A percentile compares a stretch with the other conserved stretches of the same genome.
Evolutionary conservation across 352 stramenopile species (phyloP).

Genomic region (Pythium graminicola): DNA sequence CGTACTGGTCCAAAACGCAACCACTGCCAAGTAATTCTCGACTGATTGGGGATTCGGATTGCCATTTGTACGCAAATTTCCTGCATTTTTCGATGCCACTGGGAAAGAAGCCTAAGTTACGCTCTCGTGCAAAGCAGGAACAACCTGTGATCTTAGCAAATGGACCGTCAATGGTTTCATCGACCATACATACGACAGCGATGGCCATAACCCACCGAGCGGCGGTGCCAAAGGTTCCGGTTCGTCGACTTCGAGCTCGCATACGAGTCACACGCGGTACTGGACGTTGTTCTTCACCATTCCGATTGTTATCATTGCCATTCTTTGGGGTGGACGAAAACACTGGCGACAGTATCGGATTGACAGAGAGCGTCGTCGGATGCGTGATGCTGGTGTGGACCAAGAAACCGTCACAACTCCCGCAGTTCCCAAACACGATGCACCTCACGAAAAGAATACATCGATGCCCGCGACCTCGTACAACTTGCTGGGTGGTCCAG

Average conservation of each 20-base stretch:
- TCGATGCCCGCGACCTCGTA: background rate
- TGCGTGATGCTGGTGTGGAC: too few species aligned
- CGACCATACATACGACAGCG: background rate
- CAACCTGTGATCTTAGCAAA: background rate
- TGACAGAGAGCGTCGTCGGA: background rate
- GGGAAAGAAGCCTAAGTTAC: background rate
- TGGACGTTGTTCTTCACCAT: background rate
- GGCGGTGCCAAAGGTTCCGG: background rate
- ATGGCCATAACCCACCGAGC: background rate
- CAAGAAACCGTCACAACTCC: too few species aligned
- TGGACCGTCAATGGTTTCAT: background rate
- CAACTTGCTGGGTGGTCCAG: background rate
- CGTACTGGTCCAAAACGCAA: constrained; percentile 5
- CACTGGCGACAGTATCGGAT: background rate
- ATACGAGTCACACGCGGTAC: background rate
- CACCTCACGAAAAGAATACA: too few species aligned
- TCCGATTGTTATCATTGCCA: background rate
- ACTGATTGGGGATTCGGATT: background rate
- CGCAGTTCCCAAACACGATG: too few species aligned
- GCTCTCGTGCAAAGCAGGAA: background rate
- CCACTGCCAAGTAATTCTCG: background rate
- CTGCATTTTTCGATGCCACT: constrained; percentile 1
- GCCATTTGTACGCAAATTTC: constrained; percentile 8
- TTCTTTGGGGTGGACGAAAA: background rate
- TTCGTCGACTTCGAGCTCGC: background rate